Conservation (phyloP, 2,329 filamentous ascomycete genomes). For the Sporothrix inflata region DNA sequence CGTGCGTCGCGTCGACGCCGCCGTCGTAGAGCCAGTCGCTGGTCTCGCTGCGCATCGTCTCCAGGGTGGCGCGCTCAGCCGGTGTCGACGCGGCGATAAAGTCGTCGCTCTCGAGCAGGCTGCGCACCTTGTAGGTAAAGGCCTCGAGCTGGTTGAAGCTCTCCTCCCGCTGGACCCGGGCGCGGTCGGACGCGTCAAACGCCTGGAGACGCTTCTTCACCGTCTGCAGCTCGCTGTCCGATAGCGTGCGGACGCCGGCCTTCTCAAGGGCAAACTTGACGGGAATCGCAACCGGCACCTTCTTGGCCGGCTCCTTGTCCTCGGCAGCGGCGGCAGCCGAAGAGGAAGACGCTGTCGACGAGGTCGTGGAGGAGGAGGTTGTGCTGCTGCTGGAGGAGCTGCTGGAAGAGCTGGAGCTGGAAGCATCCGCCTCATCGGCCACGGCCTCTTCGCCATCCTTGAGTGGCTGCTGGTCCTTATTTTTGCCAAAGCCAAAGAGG, state of each 20-base stretch:
- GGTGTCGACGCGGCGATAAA: conserved; percentile 75
- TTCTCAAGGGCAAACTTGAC: conserved; percentile 56
- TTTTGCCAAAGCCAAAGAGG: conserved; percentile 86
- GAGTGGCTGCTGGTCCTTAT: conserved; percentile 75
- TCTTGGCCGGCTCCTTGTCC: conserved; percentile 54
- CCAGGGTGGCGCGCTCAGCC: conserved; percentile 67
- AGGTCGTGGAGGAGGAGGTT: conserved; percentile 33
- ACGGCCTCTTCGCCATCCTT: conserved; percentile 55
- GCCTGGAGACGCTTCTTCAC: conserved; percentile 74
- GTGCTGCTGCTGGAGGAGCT: conserved; percentile 39
- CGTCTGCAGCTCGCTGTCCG: conserved; percentile 53
- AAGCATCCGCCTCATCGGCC: conserved; percentile 42
- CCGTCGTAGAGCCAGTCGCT: conserved; percentile 93
- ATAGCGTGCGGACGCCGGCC: conserved; percentile 53
- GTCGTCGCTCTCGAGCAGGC: conserved; percentile 75
- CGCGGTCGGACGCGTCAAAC: conserved; percentile 83
- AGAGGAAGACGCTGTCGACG: conserved; percentile 30
- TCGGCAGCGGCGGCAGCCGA: conserved; percentile 21
- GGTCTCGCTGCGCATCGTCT: conserved; percentile 67
- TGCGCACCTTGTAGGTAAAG: conserved; percentile 86
- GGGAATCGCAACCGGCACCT: conserved; percentile 60
- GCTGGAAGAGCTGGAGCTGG: conserved; percentile 37
- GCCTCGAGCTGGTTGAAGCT: conserved; percentile 89
- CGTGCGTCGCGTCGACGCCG: conserved; percentile 73
- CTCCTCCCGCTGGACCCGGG: conserved; percentile 78